These are phyloP conservation scores for Porogramme epimiltina DNA, from an alignment of 1,284 basidiomycete species.

Conservation along the genomic window DNA sequence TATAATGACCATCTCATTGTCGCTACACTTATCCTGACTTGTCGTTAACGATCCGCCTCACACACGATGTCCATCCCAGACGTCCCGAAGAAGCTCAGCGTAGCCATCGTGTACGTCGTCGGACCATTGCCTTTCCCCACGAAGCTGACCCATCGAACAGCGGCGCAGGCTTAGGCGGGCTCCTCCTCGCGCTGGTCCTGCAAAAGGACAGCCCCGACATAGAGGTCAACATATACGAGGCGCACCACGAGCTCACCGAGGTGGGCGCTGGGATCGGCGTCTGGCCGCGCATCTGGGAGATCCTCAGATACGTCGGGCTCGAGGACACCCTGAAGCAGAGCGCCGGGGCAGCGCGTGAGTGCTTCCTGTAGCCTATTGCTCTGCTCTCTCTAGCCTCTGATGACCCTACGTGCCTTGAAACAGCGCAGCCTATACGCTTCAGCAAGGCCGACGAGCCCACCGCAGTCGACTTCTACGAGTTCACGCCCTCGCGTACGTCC, in stretches of 20 bases:
- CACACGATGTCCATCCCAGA: too few relatives aligned
- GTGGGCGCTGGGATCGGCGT: conserved; percentile 43
- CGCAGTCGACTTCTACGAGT: neutral
- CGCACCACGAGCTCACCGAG: conserved; percentile 37
- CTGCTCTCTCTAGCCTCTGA: neutral
- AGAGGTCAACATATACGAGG: conserved; percentile 45
- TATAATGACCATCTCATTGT: too few relatives aligned
- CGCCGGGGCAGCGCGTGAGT: neutral
- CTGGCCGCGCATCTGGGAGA: conserved; percentile 28
- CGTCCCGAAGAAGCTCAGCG: neutral
- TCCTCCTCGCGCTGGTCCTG: conserved; percentile 37
- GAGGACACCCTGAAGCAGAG: conserved; percentile 17
- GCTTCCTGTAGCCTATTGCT: neutral
- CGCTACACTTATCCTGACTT: too few relatives aligned
- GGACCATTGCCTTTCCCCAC: too few relatives aligned
- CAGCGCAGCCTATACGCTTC: conserved; percentile 1
- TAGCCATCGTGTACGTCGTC: neutral
- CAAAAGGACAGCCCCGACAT: conserved; percentile 35
- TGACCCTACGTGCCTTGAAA: too few relatives aligned
- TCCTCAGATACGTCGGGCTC: conserved; percentile 25
- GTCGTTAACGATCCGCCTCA: too few relatives aligned
- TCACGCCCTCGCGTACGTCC: neutral
- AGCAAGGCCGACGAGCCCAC: conserved; percentile 16
- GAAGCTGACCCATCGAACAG: too few relatives aligned
- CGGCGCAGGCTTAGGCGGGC: conserved; percentile 40